Evolutionary conservation across 2,329 filamentous ascomycete species (phyloP), one percentile per base, ranked within the genome.

Genomic region (Geoglossum cookeanum): DNA sequence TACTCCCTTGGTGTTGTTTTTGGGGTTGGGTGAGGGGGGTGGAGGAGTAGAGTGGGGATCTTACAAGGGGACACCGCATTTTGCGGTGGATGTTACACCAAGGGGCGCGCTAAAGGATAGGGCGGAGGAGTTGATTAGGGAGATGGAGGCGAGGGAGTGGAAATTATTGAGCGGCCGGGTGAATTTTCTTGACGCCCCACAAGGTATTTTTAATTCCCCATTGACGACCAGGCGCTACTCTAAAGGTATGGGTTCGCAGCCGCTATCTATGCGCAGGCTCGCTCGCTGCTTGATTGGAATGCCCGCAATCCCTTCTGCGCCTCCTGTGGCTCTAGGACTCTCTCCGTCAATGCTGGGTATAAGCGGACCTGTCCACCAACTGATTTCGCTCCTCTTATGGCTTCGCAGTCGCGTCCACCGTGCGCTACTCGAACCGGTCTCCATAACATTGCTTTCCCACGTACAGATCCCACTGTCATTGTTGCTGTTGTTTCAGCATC

Each of bases 381-480:
- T 1, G 87, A 92, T 67, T 70, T 76, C 32, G 27, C 33, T 15
- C 56, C 56, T 37, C 30, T 22, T 3, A n/a, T 29, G 35, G 37
- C 52, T 15, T 30, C 47, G 15, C 68, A 69, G 30, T 72, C 78
- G 47, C 81, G 88, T 7, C 77, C 76, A 1, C 77, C 84, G 17
- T 98, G 92, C 70, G 82, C 80, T 6, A 94, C 90, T 0, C 80
- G 92, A 57, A 84, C 81, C 44, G 89, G 87, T 30, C 73, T 98
- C 51, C 94, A 89, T 35, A 98, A 98, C 70, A 76, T 96, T 56
- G 84, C 78, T 65, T 97, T 96, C 75, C 91, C 91, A 2, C 81
- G 90, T 55, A 96, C 91, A 1, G 90, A 96, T 64, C 89, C 90
- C 0, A 94, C 88, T 32, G 89, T 97, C 68, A 98, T 98, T 71